Evolutionary conservation across 805 yeast genomes (phyloP).

Genomic region (Candida krabiensis): DNA sequence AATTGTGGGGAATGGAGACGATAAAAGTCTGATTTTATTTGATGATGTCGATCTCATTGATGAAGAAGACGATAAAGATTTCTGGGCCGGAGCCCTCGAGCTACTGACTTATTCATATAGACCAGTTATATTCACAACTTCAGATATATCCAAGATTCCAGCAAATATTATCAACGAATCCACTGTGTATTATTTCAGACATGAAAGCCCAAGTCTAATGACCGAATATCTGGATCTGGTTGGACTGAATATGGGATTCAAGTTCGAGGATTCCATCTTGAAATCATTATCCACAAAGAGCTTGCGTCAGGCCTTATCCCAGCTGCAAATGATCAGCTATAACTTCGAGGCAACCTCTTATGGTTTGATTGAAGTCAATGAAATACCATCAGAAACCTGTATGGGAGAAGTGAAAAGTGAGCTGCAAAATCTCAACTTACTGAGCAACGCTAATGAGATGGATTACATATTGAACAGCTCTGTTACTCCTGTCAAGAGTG

Average conservation of each 20-base stretch:
- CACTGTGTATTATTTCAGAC: conserved; percentile 23
- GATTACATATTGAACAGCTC: background rate
- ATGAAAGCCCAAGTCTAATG: conserved; percentile 5
- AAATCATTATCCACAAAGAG: conserved; percentile 16
- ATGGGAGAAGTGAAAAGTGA: background rate
- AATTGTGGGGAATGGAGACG: conserved; percentile 52
- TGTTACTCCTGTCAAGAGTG: background rate
- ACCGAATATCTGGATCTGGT: conserved; percentile 28
- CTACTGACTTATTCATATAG: conserved; percentile 44
- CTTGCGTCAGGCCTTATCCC: conserved; percentile 29
- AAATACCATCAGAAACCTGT: background rate
- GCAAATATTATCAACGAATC: conserved; percentile 30
- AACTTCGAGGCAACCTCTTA: conserved; percentile 10
- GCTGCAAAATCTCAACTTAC: background rate
- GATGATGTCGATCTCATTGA: conserved; percentile 86
- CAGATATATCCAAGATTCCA: conserved; percentile 28
- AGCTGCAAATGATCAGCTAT: conserved; percentile 31
- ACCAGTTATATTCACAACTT: conserved; percentile 34
- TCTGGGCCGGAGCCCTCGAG: conserved; percentile 73
- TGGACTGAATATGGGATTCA: conserved; percentile 27
- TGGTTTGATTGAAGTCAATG: conserved; percentile 15
- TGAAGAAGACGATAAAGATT: conserved; percentile 70
- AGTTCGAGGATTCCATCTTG: conserved; percentile 22
- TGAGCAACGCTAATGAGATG: conserved; percentile 7
- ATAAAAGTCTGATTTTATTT: conserved; percentile 67